phyloP scores from a whole-genome alignment of 2,329 filamentous ascomycete genomes.

The Curvularia sp. region DNA sequence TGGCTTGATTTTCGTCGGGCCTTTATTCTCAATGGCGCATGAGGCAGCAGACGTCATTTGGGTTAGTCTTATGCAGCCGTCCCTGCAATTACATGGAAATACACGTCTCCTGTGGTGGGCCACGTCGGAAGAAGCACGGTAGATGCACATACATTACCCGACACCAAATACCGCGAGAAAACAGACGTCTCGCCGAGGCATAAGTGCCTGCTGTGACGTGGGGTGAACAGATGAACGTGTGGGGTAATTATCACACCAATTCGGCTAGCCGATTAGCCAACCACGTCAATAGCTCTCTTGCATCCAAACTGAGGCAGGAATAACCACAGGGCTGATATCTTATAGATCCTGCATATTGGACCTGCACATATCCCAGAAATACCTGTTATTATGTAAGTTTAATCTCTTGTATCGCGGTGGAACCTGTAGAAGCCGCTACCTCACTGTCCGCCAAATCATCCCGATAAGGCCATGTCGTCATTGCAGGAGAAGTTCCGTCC shows the following conservation, averaged over 20 bases:
- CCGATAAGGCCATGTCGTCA: neutral
- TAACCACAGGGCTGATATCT: neutral
- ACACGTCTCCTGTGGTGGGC: neutral
- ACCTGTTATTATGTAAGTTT: neutral
- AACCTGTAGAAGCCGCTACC: neutral
- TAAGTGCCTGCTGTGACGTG: neutral
- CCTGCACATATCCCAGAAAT: neutral
- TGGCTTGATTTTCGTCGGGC: constrained; percentile 13
- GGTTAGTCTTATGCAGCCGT: neutral
- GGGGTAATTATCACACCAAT: constrained; percentile 2
- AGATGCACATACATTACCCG: neutral
- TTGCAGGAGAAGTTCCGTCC: neutral
- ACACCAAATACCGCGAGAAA: neutral
- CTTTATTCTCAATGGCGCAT: neutral
- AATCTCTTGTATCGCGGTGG: neutral
- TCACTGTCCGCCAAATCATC: neutral
- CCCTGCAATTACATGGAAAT: neutral
- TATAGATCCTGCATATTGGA: neutral
- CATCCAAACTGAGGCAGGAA: neutral
- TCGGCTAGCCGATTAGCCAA: constrained; percentile 6
- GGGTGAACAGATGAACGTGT: constrained; percentile 7
- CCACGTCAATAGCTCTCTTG: neutral
- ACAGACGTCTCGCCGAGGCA: neutral
- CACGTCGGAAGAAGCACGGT: neutral
- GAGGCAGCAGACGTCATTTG: neutral